phyloP scores from a whole-genome alignment of 257 asterid genomes.

The Salvia miltiorrhiza region DNA sequence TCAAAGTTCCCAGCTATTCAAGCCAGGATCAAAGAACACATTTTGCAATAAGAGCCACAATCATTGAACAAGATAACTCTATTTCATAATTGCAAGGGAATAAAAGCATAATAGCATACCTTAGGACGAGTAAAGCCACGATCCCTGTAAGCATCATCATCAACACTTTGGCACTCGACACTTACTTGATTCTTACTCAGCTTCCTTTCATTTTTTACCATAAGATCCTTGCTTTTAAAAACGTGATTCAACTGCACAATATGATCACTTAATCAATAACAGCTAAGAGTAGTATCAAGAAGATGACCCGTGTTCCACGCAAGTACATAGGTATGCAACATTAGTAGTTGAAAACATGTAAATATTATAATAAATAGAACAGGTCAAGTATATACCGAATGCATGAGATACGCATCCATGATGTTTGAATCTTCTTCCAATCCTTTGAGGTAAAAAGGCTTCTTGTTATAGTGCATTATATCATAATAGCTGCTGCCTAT shows the following conservation, averaged over 20 bases:
- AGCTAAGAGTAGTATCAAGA: constrained; percentile 1
- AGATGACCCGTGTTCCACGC: neutral
- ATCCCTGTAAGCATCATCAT: constrained; percentile 58
- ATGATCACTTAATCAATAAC: constrained; percentile 19
- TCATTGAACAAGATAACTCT: neutral
- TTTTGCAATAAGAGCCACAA: no score
- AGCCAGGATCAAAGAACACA: no score
- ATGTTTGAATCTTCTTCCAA: constrained; percentile 73
- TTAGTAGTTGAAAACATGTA: neutral
- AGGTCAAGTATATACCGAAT: constrained; percentile 53
- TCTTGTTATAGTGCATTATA: constrained; percentile 85
- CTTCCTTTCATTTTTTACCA: constrained; percentile 63
- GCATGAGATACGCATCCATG: constrained; percentile 88
- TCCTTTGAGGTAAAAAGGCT: constrained; percentile 89
- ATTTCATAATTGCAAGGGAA: neutral
- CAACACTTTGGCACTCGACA: constrained; percentile 32
- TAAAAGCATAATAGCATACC: constrained; percentile 41
- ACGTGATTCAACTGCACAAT: constrained; percentile 87
- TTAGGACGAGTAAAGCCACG: constrained; percentile 96
- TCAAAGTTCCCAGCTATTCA: no score
- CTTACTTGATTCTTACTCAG: constrained; percentile 49
- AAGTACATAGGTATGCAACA: neutral
- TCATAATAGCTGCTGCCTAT: constrained; percentile 91
- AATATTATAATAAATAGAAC: neutral
- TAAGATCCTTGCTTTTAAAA: constrained; percentile 61